Percentiles rank a stretch among this genome's conserved stretches.
Evolutionary conservation across 768 basidiomycete species (phyloP).

Genomic region (Glaciozyma martinii): DNA sequence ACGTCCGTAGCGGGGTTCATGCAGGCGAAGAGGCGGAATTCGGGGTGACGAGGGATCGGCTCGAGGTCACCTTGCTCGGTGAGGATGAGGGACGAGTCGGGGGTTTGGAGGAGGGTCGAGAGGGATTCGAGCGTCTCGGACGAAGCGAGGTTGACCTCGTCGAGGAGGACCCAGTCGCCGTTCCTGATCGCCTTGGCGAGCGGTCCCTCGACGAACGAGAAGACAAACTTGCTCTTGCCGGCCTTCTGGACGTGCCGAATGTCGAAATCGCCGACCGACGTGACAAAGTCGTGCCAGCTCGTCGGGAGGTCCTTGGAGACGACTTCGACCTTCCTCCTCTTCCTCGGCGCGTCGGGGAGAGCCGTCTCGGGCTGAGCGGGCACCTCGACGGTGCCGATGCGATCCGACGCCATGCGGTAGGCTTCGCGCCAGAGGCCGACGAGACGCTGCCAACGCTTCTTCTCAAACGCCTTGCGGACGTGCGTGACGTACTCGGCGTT

Average conservation of each 20-base stretch:
- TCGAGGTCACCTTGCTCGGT: slow-evolving; percentile 88
- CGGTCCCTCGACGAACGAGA: slow-evolving; percentile 91
- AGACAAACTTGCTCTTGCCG: slow-evolving; percentile 83
- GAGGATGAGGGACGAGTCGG: slow-evolving; percentile 78
- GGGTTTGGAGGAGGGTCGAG: slow-evolving; percentile 72
- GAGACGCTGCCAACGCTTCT: slow-evolving; percentile 74
- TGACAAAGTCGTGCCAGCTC: slow-evolving; percentile 60
- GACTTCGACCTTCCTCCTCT: slow-evolving; percentile 29
- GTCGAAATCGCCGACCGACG: slow-evolving; percentile 68
- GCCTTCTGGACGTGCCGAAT: slow-evolving; percentile 62
- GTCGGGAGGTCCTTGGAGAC: slow-evolving; percentile 30
- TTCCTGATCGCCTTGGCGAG: slow-evolving; percentile 77
- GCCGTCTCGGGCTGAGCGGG: neutral
- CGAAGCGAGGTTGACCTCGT: slow-evolving; percentile 91
- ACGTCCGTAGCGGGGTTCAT: slow-evolving; percentile 99
- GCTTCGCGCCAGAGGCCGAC: slow-evolving; percentile 60
- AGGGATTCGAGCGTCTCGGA: slow-evolving; percentile 90
- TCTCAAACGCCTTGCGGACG: slow-evolving; percentile 68
- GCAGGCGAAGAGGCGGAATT: slow-evolving; percentile 94
- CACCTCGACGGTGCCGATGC: slow-evolving; percentile 41
- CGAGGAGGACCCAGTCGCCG: slow-evolving; percentile 91
- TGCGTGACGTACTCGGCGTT: slow-evolving; percentile 78
- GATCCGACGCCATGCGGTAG: slow-evolving; percentile 55
- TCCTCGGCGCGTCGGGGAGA: slow-evolving; percentile 27
- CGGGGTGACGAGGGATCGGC: slow-evolving; percentile 79